Conservation (phyloP, 2,329 filamentous ascomycete genomes). For the Pseudocercospora ulei region DNA sequence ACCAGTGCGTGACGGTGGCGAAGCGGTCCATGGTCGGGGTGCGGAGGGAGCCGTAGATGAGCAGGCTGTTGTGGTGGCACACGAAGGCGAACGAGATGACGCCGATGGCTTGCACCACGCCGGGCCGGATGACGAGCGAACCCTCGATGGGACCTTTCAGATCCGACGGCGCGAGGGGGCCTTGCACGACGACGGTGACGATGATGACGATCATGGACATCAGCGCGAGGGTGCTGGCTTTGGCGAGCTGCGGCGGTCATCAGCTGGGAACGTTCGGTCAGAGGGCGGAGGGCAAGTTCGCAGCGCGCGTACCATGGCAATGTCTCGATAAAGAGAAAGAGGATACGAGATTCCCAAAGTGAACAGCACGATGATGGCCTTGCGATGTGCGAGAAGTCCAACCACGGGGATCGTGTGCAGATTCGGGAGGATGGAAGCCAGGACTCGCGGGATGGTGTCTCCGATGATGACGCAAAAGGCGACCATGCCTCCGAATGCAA, state of each 20-base stretch:
- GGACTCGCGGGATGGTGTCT: constrained; percentile 86
- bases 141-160: constrained; percentile 61
- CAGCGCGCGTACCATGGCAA: constrained; percentile 63
- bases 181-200: constrained; percentile 75
- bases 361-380: constrained; percentile 79
- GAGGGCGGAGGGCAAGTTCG: background rate
- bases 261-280: constrained; percentile 9
- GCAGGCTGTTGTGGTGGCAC: constrained; percentile 85
- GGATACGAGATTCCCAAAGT: constrained; percentile 80
- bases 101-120: constrained; percentile 90
- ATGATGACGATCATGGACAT: constrained; percentile 90
- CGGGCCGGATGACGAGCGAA: constrained; percentile 67
- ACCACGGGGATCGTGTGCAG: constrained; percentile 64
- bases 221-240: constrained; percentile 86
- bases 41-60: constrained; percentile 91
- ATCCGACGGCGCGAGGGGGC: constrained; percentile 61
- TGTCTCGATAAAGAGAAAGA: constrained; percentile 86
- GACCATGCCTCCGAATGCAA: constrained; percentile 97
- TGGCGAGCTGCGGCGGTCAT: constrained; percentile 59
- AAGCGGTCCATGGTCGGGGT: constrained; percentile 96
- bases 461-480: constrained; percentile 96
- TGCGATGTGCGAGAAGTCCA: constrained; percentile 69
- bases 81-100: constrained; percentile 91
- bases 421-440: constrained; percentile 70
- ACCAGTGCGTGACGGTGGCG: constrained; percentile 84